phyloP scores from a whole-genome alignment of 139 green algal species.

The Chlamydomonas sp. region DNA sequence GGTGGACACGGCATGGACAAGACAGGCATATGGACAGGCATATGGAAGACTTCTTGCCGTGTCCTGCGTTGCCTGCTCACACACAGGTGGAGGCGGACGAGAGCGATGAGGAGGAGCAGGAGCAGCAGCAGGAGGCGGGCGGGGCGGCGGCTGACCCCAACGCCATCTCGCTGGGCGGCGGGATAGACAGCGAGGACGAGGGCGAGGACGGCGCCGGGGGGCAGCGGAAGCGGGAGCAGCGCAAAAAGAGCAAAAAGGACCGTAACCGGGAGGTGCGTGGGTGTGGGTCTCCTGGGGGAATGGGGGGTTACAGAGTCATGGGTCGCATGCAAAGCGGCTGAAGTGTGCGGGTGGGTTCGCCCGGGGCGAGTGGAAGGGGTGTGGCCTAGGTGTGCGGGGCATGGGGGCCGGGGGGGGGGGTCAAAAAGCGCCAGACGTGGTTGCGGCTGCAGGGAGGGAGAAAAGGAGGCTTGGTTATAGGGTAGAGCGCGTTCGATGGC shows the following conservation, averaged over 20 bases:
- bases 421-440: too few relatives aligned
- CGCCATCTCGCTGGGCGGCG: neutral
- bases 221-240: neutral
- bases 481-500: too few relatives aligned
- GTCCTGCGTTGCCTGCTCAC: neutral
- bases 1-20: too few relatives aligned
- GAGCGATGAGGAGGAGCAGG: conserved; percentile 50
- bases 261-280: conserved; percentile 48
- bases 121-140: conserved; percentile 20
- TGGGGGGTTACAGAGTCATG: neutral
- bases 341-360: too few relatives aligned
- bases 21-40: too few relatives aligned
- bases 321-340: neutral
- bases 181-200: neutral
- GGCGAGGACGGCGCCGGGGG: neutral
- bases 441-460: too few relatives aligned
- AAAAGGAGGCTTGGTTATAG: too few relatives aligned
- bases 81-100: conserved; percentile 38
- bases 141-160: neutral
- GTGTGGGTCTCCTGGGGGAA: neutral
- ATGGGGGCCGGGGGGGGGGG: too few relatives aligned
- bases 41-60: neutral
- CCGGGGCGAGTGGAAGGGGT: too few relatives aligned
- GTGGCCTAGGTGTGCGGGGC: too few relatives aligned
- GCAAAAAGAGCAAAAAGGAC: conserved; percentile 65